These are phyloP conservation scores for Furcasterigmium furcatum DNA, from an alignment of 2,329 filamentous ascomycete species.

Conservation along the genomic window DNA sequence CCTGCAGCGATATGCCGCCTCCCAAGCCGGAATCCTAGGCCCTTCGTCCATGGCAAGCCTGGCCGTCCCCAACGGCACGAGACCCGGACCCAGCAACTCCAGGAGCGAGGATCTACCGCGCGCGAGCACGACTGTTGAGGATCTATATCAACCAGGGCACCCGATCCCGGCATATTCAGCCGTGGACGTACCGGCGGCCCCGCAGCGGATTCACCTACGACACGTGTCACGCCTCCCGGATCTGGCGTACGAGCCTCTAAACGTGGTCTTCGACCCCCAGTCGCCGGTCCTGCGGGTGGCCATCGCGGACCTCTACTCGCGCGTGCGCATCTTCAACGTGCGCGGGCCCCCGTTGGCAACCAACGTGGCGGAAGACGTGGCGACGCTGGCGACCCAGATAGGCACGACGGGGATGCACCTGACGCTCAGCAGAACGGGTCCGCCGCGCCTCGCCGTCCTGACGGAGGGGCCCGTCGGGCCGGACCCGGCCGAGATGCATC, in stretches of 20 bases:
- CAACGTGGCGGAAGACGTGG: background rate
- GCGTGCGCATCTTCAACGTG: slow-evolving; percentile 7
- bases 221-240: slow-evolving; percentile 8
- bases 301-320: slow-evolving; percentile 6
- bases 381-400: background rate
- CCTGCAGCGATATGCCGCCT: background rate
- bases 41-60: background rate
- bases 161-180: background rate
- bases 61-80: background rate
- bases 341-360: background rate
- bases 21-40: background rate
- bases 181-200: background rate
- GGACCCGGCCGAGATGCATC: background rate
- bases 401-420: slow-evolving; percentile 6
- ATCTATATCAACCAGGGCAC: background rate
- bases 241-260: slow-evolving; percentile 7
- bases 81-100: background rate
- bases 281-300: slow-evolving; percentile 4
- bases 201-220: slow-evolving; percentile 2
- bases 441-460: slow-evolving; percentile 3
- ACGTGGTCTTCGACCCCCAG: slow-evolving; percentile 6
- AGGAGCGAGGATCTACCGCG: background rate
- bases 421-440: slow-evolving; percentile 4
- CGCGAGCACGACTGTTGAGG: background rate
- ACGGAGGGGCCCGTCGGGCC: slow-evolving; percentile 1